Evolutionary conservation across 2,329 filamentous ascomycete species (phyloP), one percentile per base, ranked within the genome.

Genomic region (Pyrenochaeta sp.): DNA sequence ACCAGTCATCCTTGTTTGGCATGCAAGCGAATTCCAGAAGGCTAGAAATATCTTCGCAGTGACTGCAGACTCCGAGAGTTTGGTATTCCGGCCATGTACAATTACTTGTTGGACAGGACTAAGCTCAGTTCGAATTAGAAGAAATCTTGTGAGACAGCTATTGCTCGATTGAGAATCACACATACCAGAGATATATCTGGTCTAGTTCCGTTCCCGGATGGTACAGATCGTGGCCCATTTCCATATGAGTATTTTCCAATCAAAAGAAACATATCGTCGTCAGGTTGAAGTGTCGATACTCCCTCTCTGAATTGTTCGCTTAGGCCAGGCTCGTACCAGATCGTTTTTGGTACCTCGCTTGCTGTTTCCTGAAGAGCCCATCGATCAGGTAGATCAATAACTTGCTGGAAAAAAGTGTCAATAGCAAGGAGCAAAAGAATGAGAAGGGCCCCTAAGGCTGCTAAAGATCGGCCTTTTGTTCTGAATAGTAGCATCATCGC

Each of bases 381-480:
- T n/a, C n/a, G 30, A 2, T 40, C 17, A 3, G 53, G 47, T 35
- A 45, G 59, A 2, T 41, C 22, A 2, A 55, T 37, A 15, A 57
- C 52, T 26, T 59, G 50, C 13, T 59, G 53, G 34, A 61, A 56
- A 38, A 57, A 53, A 0, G 53, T 44, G 22, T 59, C 55, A 20
- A 59, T 55, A 4, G 50, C 53, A 4, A 61, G 27, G 6, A 43
- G 41, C 3, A 55, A 35, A 10, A 57, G 35, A 6, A 49, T 55
- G 9, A 57, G 41, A 2, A 34, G 17, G 9, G 55, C 53, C 9
- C 46, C 53, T 1, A 61, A 22, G 2, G 51, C 48, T 3, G 37
- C 55, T 7, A 56, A 13, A 42, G 20, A 60, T 56, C 29, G 52
- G 43, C 44, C 53, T 22, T 41, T 44, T 4, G 50, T 48, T 3